Evolutionary conservation across 2,329 filamentous ascomycete genomes (phyloP).

Genomic region (Macrophomina tecta): DNA sequence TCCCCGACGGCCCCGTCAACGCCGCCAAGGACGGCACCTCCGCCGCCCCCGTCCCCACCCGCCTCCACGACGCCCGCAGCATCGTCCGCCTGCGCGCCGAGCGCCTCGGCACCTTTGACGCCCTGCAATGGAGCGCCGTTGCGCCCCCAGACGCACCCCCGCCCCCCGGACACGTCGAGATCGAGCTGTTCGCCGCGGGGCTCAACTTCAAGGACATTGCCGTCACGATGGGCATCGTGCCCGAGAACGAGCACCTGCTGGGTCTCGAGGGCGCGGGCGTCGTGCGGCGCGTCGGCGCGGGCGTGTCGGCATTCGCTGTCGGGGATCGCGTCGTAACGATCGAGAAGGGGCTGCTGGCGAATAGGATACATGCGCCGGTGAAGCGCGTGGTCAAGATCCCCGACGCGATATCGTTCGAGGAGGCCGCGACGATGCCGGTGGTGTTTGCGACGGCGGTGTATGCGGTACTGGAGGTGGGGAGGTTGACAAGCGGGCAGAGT

Average conservation of each 20-base stretch:
- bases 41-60: not conserved
- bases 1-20: slow-evolving; percentile 8
- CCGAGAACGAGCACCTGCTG: slow-evolving; percentile 28
- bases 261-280: slow-evolving; percentile 31
- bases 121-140: slow-evolving; percentile 28
- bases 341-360: slow-evolving; percentile 17
- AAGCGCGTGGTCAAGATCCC: slow-evolving; percentile 31
- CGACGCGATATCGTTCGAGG: slow-evolving; percentile 32
- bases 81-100: slow-evolving; percentile 28
- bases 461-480: slow-evolving; percentile 30
- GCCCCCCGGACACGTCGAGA: slow-evolving; percentile 29
- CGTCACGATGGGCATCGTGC: slow-evolving; percentile 30
- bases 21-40: not conserved
- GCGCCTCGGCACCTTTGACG: slow-evolving; percentile 30
- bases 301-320: not conserved
- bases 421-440: slow-evolving; percentile 33
- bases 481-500: slow-evolving; percentile 17
- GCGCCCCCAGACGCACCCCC: slow-evolving; percentile 18
- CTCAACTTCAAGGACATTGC: slow-evolving; percentile 33
- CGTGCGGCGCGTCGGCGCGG: slow-evolving; percentile 17
- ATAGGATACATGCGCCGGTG: not conserved
- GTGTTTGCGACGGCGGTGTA: slow-evolving; percentile 33
- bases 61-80: slow-evolving; percentile 9
- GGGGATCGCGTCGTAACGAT: slow-evolving; percentile 25
- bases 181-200: slow-evolving; percentile 32